Evolutionary conservation across 164 flowering plant genomes (phyloP).

Genomic region (Nymphaea colorata): DNA sequence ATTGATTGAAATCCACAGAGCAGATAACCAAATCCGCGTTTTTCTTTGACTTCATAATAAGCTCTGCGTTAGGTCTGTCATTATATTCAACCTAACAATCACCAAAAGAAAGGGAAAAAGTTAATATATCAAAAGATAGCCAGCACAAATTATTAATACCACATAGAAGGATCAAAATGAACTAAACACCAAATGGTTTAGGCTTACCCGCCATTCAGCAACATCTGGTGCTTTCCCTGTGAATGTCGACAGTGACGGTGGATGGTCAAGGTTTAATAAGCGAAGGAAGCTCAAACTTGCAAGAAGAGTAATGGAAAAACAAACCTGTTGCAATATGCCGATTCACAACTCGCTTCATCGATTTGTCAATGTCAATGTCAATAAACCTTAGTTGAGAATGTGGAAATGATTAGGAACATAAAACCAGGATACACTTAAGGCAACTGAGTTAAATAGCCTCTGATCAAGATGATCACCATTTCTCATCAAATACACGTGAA

Average conservation of each 20-base stretch:
- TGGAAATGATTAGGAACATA: not conserved
- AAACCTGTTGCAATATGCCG: slow-evolving; percentile 74
- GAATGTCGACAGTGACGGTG: not conserved
- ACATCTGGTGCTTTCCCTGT: slow-evolving; percentile 71
- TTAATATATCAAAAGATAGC: not conserved
- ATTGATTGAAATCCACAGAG: slow-evolving; percentile 38
- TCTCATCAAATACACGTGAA: slow-evolving; percentile 63
- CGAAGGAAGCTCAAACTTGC: not conserved
- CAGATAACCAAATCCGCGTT: slow-evolving; percentile 70
- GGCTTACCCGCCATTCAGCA: slow-evolving; percentile 79
- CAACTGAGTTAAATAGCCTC: not conserved
- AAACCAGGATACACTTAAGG: not conserved
- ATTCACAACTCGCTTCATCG: slow-evolving; percentile 67
- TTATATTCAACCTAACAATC: slow-evolving; percentile 60
- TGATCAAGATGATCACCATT: slow-evolving; percentile 47
- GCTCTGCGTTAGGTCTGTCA: slow-evolving; percentile 88
- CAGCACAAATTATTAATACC: not conserved
- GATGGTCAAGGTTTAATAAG: not conserved
- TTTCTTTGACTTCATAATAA: slow-evolving; percentile 57
- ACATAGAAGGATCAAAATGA: not conserved
- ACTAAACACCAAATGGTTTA: no score
- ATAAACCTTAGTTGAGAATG: slow-evolving; percentile 49
- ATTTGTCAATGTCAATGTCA: slow-evolving; percentile 59
- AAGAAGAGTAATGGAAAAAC: not conserved
- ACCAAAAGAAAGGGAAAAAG: slow-evolving; percentile 7